Conservation (phyloP, 108 stramenopile species). For the Cyclotella cryptica region DNA sequence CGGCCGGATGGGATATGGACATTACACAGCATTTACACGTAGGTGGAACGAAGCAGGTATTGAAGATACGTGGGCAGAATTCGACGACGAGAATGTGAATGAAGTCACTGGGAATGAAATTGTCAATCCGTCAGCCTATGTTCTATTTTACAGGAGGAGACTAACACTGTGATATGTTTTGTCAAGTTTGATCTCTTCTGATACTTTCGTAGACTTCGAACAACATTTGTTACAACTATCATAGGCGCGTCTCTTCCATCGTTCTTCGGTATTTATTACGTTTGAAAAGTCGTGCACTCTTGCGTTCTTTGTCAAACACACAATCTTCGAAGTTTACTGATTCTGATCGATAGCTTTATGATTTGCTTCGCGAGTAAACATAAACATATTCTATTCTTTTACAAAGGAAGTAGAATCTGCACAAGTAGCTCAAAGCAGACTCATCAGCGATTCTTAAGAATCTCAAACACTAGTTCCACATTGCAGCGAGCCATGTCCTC, state of each 20-base stretch:
- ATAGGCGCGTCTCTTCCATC: too few relatives aligned
- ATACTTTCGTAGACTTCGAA: too few relatives aligned
- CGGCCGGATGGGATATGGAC: constrained; percentile 96
- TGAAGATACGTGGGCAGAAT: constrained; percentile 62
- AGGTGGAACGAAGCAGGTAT: constrained; percentile 68
- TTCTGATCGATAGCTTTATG: too few relatives aligned
- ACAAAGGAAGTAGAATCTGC: not conserved
- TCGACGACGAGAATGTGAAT: constrained; percentile 78
- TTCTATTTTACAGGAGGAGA: constrained; percentile 79
- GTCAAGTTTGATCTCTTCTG: not conserved
- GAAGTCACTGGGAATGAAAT: constrained; percentile 29
- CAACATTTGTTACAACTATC: too few relatives aligned
- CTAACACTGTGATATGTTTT: constrained; percentile 30
- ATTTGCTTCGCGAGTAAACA: too few relatives aligned
- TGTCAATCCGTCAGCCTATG: constrained; percentile 72
- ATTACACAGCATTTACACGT: constrained; percentile 94
- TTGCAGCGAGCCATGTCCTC: constrained; percentile 97
- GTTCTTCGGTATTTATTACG: too few relatives aligned
- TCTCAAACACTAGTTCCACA: constrained; percentile 97
- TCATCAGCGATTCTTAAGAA: constrained; percentile 76
- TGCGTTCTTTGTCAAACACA: too few relatives aligned
- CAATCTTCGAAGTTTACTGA: too few relatives aligned
- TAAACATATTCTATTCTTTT: too few relatives aligned
- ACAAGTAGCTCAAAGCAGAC: not conserved
- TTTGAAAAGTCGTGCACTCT: too few relatives aligned